These are phyloP conservation scores for Hyaloperonospora arabidopsidis DNA, from an alignment of 352 stramenopile genomes.

Conservation along the genomic window DNA sequence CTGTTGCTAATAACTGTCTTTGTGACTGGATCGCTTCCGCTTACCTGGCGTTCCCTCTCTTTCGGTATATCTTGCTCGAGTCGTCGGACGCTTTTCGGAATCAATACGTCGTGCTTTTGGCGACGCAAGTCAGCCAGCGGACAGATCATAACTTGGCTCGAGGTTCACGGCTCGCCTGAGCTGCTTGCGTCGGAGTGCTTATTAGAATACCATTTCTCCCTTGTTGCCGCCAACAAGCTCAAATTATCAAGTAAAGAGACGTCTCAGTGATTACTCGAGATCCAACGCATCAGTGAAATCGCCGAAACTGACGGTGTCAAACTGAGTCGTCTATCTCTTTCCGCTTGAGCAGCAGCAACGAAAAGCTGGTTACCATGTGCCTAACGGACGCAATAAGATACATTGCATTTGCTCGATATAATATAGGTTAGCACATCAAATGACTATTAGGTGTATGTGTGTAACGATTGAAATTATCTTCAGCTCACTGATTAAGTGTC, in stretches of 20 bases:
- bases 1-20: constrained; percentile 2
- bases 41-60: constrained; percentile 48
- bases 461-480: constrained; percentile 42
- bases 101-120: constrained; percentile 52
- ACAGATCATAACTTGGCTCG: constrained; percentile 26
- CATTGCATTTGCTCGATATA: too few relatives aligned
- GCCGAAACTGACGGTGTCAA: too few relatives aligned
- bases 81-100: constrained; percentile 57
- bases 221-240: too few relatives aligned
- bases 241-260: too few relatives aligned
- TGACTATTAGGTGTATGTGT: constrained; percentile 17
- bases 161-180: constrained; percentile 49
- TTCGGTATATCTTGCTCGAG: constrained; percentile 54
- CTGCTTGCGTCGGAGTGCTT: constrained; percentile 54
- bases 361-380: too few relatives aligned
- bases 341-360: too few relatives aligned
- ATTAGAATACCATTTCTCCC: constrained; percentile 51
- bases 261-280: too few relatives aligned
- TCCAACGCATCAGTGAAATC: too few relatives aligned
- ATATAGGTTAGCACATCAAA: background rate
- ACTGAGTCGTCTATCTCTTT: too few relatives aligned
- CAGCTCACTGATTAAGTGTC: constrained; percentile 45
- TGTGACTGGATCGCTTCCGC: constrained; percentile 12
- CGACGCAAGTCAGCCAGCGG: constrained; percentile 50
- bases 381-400: too few relatives aligned